These are phyloP conservation scores for Oemleria cerasiformis DNA, from an alignment of 306 rosid genomes.

Conservation along the genomic window DNA sequence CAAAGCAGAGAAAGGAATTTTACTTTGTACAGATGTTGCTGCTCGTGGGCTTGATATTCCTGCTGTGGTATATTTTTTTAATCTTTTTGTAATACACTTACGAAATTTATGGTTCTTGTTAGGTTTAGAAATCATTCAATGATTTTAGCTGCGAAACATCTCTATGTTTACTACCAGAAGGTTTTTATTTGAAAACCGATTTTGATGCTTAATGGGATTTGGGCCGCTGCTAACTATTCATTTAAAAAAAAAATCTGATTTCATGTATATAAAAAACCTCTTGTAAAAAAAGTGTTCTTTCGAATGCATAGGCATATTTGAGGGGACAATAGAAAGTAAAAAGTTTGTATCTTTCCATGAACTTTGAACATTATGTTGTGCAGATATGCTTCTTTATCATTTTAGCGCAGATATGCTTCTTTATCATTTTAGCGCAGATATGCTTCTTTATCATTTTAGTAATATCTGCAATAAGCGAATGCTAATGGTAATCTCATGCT, in stretches of 20 bases:
- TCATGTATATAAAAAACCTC: no score
- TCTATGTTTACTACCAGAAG: neutral
- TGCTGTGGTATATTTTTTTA: slow-evolving; percentile 51
- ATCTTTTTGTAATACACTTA: neutral
- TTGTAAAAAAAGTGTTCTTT: no score
- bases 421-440: no score
- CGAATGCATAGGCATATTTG: no score
- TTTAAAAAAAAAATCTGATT: no score
- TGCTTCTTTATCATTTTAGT: neutral
- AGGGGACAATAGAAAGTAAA: no score
- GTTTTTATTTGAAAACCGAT: neutral
- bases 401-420: neutral
- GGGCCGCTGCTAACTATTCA: neutral
- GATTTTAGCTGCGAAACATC: neutral
- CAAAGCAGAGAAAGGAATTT: slow-evolving; percentile 85
- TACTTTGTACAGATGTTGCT: slow-evolving; percentile 97
- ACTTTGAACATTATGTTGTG: neutral
- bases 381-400: neutral
- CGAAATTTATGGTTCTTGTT: neutral
- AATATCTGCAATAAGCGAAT: neutral
- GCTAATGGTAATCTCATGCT: neutral
- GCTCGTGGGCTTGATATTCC: slow-evolving; percentile 96
- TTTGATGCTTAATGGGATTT: neutral
- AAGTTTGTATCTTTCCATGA: no score
- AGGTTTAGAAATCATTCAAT: neutral